phyloP scores from a whole-genome alignment of 73 alveolate genomes.

The Halteria grandinella region DNA sequence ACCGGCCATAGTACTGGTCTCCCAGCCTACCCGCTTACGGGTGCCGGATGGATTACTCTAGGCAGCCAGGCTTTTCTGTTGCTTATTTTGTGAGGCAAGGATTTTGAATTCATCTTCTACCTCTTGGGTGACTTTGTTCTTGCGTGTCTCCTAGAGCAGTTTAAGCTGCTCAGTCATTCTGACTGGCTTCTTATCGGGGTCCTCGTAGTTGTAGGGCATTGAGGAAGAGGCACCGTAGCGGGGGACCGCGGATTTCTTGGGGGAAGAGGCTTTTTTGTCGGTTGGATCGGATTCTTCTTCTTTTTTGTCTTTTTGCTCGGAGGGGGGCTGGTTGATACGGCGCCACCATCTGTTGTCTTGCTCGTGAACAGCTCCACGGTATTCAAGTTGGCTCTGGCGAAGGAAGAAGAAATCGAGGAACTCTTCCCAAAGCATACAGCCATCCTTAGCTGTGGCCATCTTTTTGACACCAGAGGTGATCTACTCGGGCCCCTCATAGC shows the following conservation, averaged over 20 bases:
- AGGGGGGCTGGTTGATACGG: conserved; percentile 9
- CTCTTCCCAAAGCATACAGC: conserved; percentile 56
- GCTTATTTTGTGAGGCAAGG: not conserved
- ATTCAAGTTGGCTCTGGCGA: conserved; percentile 1
- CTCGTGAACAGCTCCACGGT: not conserved
- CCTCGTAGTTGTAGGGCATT: not conserved
- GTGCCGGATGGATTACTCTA: not conserved
- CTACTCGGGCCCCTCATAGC: conserved; percentile 18
- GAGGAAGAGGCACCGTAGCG: not conserved
- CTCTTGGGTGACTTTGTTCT: not conserved
- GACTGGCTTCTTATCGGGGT: conserved; percentile 37
- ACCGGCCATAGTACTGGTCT: not conserved
- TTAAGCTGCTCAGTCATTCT: conserved; percentile 22
- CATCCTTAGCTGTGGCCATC: conserved; percentile 1
- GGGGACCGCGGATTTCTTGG: not conserved
- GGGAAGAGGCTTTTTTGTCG: not conserved
- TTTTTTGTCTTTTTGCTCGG: not conserved
- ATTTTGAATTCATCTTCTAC: conserved; percentile 36
- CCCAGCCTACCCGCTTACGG: not conserved
- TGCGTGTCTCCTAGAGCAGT: conserved; percentile 35
- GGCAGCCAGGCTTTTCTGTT: not conserved
- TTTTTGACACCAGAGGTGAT: not conserved
- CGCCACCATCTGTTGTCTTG: conserved; percentile 50
- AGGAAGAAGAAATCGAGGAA: conserved; percentile 64
- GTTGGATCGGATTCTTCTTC: not conserved